A percentile compares a stretch with the other conserved stretches of the same genome.
Conservation (phyloP, 2,329 filamentous ascomycete genomes). For the Cordyceps militaris region DNA sequence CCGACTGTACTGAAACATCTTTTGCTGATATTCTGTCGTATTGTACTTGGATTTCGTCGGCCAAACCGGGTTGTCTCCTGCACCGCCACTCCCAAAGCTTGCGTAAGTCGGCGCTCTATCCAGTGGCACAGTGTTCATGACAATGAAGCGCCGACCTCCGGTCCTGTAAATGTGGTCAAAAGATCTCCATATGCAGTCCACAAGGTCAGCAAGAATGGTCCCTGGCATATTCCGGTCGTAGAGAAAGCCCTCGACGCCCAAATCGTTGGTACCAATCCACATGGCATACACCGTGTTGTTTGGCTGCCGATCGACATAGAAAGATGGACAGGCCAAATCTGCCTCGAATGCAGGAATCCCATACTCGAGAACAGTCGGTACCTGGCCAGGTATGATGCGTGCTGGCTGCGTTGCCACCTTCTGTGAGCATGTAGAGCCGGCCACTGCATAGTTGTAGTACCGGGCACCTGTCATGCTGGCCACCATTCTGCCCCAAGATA, state of each 20-base stretch:
- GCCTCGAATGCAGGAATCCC: conserved; percentile 51
- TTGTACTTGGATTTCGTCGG: conserved; percentile 38
- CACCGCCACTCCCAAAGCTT: conserved; percentile 28
- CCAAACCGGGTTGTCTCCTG: conserved; percentile 39
- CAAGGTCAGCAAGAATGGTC: conserved; percentile 57
- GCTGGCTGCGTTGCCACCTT: conserved; percentile 48
- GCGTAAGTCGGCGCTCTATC: conserved; percentile 61
- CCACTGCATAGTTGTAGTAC: conserved; percentile 64
- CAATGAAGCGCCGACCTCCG: conserved; percentile 63
- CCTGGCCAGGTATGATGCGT: conserved; percentile 27
- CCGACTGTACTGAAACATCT: conserved; percentile 40
- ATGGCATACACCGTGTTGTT: conserved; percentile 65
- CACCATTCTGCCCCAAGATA: conserved; percentile 62
- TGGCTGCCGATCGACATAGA: conserved; percentile 38
- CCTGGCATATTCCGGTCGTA: conserved; percentile 53
- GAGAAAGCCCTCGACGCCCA: conserved; percentile 59
- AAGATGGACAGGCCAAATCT: conserved; percentile 35
- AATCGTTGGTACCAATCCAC: conserved; percentile 78
- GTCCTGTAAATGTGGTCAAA: conserved; percentile 57
- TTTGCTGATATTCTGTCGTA: conserved; percentile 38
- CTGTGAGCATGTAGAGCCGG: conserved; percentile 67
- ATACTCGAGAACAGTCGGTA: conserved; percentile 58
- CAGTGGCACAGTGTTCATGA: conserved; percentile 63
- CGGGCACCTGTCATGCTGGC: conserved; percentile 49
- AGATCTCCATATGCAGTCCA: conserved; percentile 56